These are phyloP conservation scores for slime mould (Dictyostelium discoideum) DNA, from an alignment of 78 protist genomes.

Conservation along the genomic window dicty_2.7 NC_007089.4:5113501-5114000, in stretches of 20 bases:
- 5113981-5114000: conserved; percentile 82
- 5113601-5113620: conserved; percentile 3
- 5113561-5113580: not conserved
- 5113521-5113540: not conserved
- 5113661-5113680: not conserved
- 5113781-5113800: conserved; percentile 18
- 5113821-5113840: conserved; percentile 25
- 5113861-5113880: not conserved
- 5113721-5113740: not conserved
- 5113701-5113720: conserved; percentile 15
- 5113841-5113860: conserved; percentile 69
- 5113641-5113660: not conserved
- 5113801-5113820: conserved; percentile 68
- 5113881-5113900: conserved; percentile 77
- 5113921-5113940: conserved; percentile 64
- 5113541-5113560: conserved; percentile 16
- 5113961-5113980: conserved; percentile 51
- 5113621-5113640: not conserved
- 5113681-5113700: not conserved
- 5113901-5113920: conserved; percentile 70
- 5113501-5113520: not conserved
- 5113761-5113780: not conserved
- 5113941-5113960: conserved; percentile 69
- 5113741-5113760: not conserved
- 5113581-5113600: conserved; percentile 17